Percentiles rank a stretch among this genome's conserved stretches.
phyloP scores from a whole-genome alignment of 345 rosid genomes.

The Gossypium australe region DNA sequence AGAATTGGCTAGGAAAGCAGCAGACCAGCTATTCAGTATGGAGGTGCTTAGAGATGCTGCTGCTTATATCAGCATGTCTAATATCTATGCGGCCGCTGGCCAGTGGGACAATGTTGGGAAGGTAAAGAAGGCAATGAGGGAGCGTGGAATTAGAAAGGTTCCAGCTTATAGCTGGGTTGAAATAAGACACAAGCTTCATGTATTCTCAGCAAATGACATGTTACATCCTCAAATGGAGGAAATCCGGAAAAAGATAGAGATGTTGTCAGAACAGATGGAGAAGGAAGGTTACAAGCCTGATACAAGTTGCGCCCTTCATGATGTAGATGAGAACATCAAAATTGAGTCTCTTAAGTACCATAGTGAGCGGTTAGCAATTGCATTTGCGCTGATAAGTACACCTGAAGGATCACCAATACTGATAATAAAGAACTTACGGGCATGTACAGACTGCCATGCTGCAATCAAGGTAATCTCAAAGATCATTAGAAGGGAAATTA shows the following conservation, averaged over 20 bases:
- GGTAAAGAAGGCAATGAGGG: constrained; percentile 78
- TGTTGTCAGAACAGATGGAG: constrained; percentile 47
- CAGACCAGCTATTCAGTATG: constrained; percentile 57
- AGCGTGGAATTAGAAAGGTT: constrained; percentile 65
- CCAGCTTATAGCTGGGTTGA: constrained; percentile 88
- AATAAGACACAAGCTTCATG: constrained; percentile 49
- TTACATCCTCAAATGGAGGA: constrained; percentile 50
- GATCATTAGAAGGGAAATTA: constrained; percentile 67
- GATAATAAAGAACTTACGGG: constrained; percentile 80
- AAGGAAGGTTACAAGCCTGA: constrained; percentile 75
- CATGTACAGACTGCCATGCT: constrained; percentile 81
- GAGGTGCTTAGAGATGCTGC: constrained; percentile 77
- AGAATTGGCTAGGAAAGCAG: constrained; percentile 63
- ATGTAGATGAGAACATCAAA: constrained; percentile 53
- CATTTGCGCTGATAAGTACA: constrained; percentile 73
- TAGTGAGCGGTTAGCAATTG: constrained; percentile 77
- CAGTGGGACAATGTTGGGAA: constrained; percentile 61
- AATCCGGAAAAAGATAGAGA: constrained; percentile 49
- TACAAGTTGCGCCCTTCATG: constrained; percentile 60
- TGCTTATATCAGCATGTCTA: constrained; percentile 75
- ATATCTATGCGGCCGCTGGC: constrained; percentile 68
- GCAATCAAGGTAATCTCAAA: constrained; percentile 82
- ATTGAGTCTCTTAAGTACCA: constrained; percentile 73
- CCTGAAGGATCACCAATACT: constrained; percentile 67
- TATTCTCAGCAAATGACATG: constrained; percentile 60